Evolutionary conservation across 2,329 filamentous ascomycete species (phyloP).

Genomic region (Trichophyton equinum): DNA sequence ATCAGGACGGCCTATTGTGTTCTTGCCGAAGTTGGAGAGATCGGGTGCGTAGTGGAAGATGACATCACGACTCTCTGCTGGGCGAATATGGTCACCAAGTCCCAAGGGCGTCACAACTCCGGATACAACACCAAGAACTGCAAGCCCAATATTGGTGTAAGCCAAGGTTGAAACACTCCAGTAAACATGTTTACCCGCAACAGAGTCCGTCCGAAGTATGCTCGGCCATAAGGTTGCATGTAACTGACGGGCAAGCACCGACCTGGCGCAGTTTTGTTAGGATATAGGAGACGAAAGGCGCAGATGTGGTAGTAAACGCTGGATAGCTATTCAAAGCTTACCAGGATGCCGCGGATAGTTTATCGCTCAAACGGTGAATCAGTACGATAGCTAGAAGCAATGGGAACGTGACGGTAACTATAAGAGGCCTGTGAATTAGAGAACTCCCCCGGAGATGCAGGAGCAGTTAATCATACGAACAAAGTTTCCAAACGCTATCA

Average conservation of each 20-base stretch:
- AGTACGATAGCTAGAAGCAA: constrained; percentile 27
- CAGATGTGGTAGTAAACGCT: not conserved
- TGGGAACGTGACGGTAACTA: constrained; percentile 28
- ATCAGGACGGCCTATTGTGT: constrained; percentile 23
- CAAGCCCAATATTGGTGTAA: not conserved
- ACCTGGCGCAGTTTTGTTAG: constrained; percentile 16
- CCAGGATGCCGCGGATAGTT: constrained; percentile 21
- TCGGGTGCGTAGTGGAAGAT: not conserved
- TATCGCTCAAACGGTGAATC: constrained; percentile 25
- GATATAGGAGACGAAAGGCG: not conserved
- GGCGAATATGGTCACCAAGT: constrained; percentile 28
- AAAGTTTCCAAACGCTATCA: not conserved
- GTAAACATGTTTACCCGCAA: constrained; percentile 21
- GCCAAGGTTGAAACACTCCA: constrained; percentile 7
- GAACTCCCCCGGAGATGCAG: not conserved
- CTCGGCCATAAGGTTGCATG: constrained; percentile 33
- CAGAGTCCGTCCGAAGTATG: constrained; percentile 30
- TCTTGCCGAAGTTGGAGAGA: constrained; percentile 29
- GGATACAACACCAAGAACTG: constrained; percentile 19
- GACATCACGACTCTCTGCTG: constrained; percentile 9
- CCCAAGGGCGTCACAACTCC: constrained; percentile 37
- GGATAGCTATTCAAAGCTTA: constrained; percentile 3
- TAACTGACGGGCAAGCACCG: constrained; percentile 25
- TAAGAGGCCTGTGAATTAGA: not conserved
- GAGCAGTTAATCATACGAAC: not conserved